Percentiles rank a stretch among this genome's conserved stretches.
Evolutionary conservation across 768 basidiomycete species (phyloP).

Genomic region (Cyclocybe cylindracea): DNA sequence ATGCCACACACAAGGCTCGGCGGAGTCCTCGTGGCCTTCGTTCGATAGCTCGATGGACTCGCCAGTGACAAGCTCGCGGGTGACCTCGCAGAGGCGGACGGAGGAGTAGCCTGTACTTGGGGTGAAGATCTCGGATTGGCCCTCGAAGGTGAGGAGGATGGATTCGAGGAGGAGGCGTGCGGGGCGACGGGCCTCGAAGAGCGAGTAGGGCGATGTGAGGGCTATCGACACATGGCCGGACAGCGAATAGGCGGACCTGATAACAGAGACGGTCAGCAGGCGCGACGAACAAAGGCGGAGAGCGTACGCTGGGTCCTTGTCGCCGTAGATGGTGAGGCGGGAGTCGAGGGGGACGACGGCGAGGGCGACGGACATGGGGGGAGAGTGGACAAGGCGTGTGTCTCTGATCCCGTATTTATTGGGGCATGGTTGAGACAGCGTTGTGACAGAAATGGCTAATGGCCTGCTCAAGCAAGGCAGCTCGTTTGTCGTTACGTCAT

Average conservation of each 20-base stretch:
- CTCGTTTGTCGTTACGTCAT: constrained; percentile 24
- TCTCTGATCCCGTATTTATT: background rate
- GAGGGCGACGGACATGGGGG: constrained; percentile 65
- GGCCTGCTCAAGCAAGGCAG: constrained; percentile 1
- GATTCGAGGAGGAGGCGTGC: constrained; percentile 64
- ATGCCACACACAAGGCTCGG: constrained; percentile 44
- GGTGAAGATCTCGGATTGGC: constrained; percentile 76
- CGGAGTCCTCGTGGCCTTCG: constrained; percentile 60
- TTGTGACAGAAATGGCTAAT: constrained; percentile 17
- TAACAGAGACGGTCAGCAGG: constrained; percentile 1
- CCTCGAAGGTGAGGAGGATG: constrained; percentile 78
- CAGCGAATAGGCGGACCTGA: constrained; percentile 83
- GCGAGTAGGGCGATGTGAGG: constrained; percentile 54
- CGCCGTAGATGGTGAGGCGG: constrained; percentile 70
- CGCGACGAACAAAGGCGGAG: background rate
- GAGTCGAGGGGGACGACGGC: constrained; percentile 60
- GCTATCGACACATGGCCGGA: constrained; percentile 78
- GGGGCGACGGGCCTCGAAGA: constrained; percentile 56
- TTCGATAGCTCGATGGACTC: constrained; percentile 62
- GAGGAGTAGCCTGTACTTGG: constrained; percentile 66
- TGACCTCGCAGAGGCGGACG: constrained; percentile 65
- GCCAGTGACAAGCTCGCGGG: constrained; percentile 59
- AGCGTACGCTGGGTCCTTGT: constrained; percentile 63
- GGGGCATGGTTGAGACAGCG: constrained; percentile 2
- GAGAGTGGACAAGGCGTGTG: constrained; percentile 1